Conservation (phyloP, 257 asterid species). For the Sherardia arvensis region DNA sequence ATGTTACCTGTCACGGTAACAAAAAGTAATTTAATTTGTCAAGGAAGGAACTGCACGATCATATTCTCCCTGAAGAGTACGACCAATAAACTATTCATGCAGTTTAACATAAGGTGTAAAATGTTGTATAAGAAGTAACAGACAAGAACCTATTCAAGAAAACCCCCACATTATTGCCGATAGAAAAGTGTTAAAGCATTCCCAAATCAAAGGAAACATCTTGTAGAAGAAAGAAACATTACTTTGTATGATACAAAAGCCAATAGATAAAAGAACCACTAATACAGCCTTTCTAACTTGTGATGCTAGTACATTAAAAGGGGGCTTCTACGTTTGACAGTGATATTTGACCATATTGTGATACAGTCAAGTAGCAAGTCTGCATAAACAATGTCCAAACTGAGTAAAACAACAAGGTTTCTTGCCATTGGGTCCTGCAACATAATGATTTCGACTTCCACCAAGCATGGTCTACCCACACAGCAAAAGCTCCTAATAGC, state of each 20-base stretch:
- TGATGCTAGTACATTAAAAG: background rate
- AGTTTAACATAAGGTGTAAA: background rate
- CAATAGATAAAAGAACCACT: background rate
- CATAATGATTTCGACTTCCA: background rate
- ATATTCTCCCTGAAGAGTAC: conserved; percentile 25
- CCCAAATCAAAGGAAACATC: background rate
- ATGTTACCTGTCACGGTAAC: conserved; percentile 27
- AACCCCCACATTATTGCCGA: background rate
- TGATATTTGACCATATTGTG: background rate
- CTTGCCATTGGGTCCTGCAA: background rate
- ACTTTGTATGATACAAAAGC: background rate
- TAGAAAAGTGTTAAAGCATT: background rate
- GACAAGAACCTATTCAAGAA: background rate
- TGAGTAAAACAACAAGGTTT: background rate
- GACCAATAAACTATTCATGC: conserved; percentile 13
- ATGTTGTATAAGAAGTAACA: background rate
- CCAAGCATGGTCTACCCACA: background rate
- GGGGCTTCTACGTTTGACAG: background rate
- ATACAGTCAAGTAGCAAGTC: background rate
- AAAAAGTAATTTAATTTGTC: background rate
- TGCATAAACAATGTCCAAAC: background rate
- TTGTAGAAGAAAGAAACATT: background rate
- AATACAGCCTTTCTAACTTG: background rate
- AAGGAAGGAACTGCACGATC: background rate
- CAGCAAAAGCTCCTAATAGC: background rate